Evolutionary conservation across 208 protist genomes (phyloP), one percentile per base, ranked within the genome.

Genomic region (Leishmania guyanensis): DNA sequence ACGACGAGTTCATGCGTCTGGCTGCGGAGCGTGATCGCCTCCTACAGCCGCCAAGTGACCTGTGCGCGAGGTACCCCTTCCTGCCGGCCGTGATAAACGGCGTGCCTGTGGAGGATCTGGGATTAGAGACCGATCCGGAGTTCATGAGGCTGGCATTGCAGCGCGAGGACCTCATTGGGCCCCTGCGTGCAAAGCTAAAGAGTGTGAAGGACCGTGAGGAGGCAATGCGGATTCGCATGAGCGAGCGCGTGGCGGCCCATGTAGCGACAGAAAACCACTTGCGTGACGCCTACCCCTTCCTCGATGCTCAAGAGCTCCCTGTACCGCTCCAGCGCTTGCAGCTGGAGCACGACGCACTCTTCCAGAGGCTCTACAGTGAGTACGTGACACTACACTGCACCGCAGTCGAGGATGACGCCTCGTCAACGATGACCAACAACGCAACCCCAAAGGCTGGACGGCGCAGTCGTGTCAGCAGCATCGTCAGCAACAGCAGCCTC

Each of bases 61-160:
- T 94, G 56, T 78, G 83, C 14, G 87, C 89, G 48, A 84, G 88
- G 54, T 94, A 91, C 75, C 91, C 91, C 6, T 92, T 92, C 81
- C 83, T 94, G 62, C 81, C 86, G 6, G 54, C 75, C 12, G 82
- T 84, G 10, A 88, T 94, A 64, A 84, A 92, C 14, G 89, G 84
- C 20, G 79, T 91, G 56, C 84, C 82, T 33, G 88, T 93, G 22
- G 78, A 82, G 50, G 82, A 90, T 72, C 85, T 95, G 0, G 82
- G 85, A 6, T 70, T 95, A 39, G 88, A 95, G 70, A 84, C 86
- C 26, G 92, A 95, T 75, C 75, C 84, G 10, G 64, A 83, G 48
- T 93, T 93, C 75, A 88, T 92, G 80, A 74, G 81, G 51, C 81
- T 93, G 53, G 90, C 90, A n/a, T 88, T 87, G 39, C 86, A 91